Evolutionary conservation across 2,329 filamentous ascomycete genomes (phyloP), one percentile per base, ranked within the genome.

Genomic region (Setomelanomma holmii): DNA sequence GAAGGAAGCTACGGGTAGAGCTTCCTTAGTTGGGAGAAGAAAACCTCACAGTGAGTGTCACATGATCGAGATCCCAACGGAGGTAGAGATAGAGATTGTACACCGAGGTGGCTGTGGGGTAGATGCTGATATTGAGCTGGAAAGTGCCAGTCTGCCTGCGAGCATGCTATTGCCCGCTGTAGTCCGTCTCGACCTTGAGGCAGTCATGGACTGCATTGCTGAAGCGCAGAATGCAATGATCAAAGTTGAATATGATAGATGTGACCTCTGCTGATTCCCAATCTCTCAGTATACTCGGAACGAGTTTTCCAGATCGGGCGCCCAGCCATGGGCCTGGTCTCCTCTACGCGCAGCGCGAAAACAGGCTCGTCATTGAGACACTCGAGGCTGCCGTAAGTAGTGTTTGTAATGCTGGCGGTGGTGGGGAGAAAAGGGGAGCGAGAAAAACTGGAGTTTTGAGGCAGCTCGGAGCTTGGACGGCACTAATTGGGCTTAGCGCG

Each of bases 211-310:
- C n/a, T n/a, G n/a, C n/a, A n/a, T n/a, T n/a, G n/a, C n/a, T n/a
- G n/a, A n/a, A n/a, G n/a, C n/a, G n/a, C n/a, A n/a, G n/a, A n/a
- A n/a, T n/a, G n/a, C n/a, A n/a, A n/a, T n/a, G n/a, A n/a, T n/a
- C n/a, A n/a, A n/a, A n/a, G n/a, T n/a, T n/a, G n/a, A n/a, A n/a
- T n/a, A n/a, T n/a, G n/a, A n/a, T n/a, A n/a, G n/a, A 78, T 85
- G 84, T 89, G 80, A 86, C 86, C 86, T 80, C 85, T 82, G 84
- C 86, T 89, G 86, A 89, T 89, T 89, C 86, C 86, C 81, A 82
- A 79, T 76, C 81, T 82, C 78, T 88, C 85, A 81, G 76, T 76
- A 81, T 79, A 76, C 80, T 83, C 82, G 76, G 75, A 84, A 86
- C 77, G 83, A 84, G 80, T 69, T 79, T 82, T 86, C 84, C 83